Conservation (phyloP, 768 basidiomycete genomes). For the Cyathus striatus region DNA sequence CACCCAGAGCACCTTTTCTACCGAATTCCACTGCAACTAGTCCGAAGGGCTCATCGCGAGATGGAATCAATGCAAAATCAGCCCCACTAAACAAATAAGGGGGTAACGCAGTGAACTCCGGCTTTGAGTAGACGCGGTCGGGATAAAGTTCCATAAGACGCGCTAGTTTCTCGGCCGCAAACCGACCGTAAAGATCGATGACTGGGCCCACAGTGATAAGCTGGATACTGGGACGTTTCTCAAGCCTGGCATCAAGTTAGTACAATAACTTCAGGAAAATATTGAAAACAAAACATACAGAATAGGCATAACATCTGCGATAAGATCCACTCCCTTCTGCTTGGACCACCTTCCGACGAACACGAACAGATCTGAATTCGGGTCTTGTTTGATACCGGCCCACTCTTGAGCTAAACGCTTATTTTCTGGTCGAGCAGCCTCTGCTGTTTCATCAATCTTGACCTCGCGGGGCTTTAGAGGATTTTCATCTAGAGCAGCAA, state of each 20-base stretch:
- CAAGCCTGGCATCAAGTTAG: slow-evolving; percentile 44
- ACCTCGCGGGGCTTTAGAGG: slow-evolving; percentile 69
- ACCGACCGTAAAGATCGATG: slow-evolving; percentile 92
- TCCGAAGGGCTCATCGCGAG: slow-evolving; percentile 95
- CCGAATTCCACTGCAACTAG: slow-evolving; percentile 96
- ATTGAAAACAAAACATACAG: slow-evolving; percentile 44
- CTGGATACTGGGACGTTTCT: slow-evolving; percentile 83
- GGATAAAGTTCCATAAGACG: slow-evolving; percentile 95
- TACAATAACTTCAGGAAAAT: slow-evolving; percentile 4
- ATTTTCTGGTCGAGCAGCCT: slow-evolving; percentile 84
- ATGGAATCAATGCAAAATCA: slow-evolving; percentile 93
- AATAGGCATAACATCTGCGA: slow-evolving; percentile 91
- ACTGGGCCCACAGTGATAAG: slow-evolving; percentile 89
- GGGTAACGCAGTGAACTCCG: slow-evolving; percentile 91
- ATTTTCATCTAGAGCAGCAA: slow-evolving; percentile 83
- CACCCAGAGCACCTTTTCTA: slow-evolving; percentile 92
- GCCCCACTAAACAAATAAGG: slow-evolving; percentile 93
- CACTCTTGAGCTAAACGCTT: slow-evolving; percentile 95
- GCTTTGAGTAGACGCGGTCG: slow-evolving; percentile 92
- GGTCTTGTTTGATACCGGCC: slow-evolving; percentile 91
- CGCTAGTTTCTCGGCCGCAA: slow-evolving; percentile 90
- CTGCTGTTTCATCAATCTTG: slow-evolving; percentile 72
- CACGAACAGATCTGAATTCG: slow-evolving; percentile 86
- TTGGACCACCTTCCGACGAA: slow-evolving; percentile 98
- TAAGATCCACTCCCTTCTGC: slow-evolving; percentile 96